Conservation (phyloP, 305 asterid species). For the Solanum aculeatissimum region DNA sequence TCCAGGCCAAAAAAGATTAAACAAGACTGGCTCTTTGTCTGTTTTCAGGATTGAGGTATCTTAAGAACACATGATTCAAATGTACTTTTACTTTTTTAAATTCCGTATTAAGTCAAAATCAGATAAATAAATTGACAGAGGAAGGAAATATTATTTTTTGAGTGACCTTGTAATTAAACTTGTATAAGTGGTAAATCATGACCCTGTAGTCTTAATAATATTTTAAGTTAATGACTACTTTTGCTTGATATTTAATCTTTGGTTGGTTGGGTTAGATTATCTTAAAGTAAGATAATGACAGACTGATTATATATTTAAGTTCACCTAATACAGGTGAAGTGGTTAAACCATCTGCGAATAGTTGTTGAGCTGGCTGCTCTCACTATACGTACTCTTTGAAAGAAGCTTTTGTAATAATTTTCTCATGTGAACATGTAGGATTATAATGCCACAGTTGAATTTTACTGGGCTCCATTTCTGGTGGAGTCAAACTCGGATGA, state of each 20-base stretch:
- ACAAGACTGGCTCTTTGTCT: constrained; percentile 70
- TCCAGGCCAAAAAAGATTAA: constrained; percentile 57
- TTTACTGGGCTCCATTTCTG: constrained; percentile 87
- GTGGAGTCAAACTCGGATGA: constrained; percentile 95
- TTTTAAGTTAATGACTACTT: neutral
- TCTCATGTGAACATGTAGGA: constrained; percentile 29
- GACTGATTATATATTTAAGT: neutral
- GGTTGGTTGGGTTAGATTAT: neutral
- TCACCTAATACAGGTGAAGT: neutral
- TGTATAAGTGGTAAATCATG: neutral
- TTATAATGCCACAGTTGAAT: constrained; percentile 83
- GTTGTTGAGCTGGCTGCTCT: neutral
- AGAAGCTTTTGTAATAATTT: neutral
- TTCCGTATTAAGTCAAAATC: too few species aligned
- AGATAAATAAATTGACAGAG: too few species aligned
- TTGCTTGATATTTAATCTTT: neutral
- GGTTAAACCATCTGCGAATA: neutral
- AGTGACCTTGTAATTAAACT: neutral
- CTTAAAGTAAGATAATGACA: neutral
- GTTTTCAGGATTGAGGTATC: constrained; percentile 72
- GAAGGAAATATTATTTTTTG: too few species aligned
- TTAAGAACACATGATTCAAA: neutral
- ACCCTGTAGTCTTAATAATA: neutral
- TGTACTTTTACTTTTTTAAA: neutral
- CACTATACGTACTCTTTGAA: neutral